A percentile compares a stretch with the other conserved stretches of the same genome.
Evolutionary conservation across 2,329 filamentous ascomycete species (phyloP).

Genomic region (Fusarium tupiense): DNA sequence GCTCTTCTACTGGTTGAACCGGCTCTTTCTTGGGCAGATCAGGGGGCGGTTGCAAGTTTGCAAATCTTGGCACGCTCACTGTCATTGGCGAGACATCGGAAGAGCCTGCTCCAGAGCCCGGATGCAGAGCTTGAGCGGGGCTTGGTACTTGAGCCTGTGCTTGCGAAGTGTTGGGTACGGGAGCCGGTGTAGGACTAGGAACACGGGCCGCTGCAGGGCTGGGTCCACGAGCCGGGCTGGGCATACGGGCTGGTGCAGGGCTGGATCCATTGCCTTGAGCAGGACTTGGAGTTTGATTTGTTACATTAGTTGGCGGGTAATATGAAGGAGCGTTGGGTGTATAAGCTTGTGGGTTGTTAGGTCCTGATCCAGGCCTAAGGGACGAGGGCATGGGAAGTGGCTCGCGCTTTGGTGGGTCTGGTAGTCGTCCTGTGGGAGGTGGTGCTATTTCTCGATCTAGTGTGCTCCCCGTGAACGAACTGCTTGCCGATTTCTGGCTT

Average conservation of each 20-base stretch:
- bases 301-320: neutral
- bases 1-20: conserved; percentile 9
- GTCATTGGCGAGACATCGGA: conserved; percentile 39
- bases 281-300: neutral
- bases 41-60: conserved; percentile 21
- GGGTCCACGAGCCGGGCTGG: neutral
- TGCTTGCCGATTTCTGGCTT: conserved; percentile 39
- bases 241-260: neutral
- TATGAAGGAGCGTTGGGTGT: neutral
- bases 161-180: conserved; percentile 2
- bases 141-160: conserved; percentile 6
- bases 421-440: conserved; percentile 27
- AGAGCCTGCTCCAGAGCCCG: conserved; percentile 29
- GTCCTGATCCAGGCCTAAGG: conserved; percentile 23
- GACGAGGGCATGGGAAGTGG: conserved; percentile 27
- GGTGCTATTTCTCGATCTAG: conserved; percentile 46
- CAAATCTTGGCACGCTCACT: conserved; percentile 34
- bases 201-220: conserved; percentile 10
- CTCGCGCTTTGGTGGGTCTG: conserved; percentile 33
- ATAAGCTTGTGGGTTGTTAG: neutral
- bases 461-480: conserved; percentile 46
- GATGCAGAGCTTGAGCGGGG: conserved; percentile 6
- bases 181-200: conserved; percentile 3
- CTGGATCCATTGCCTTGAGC: neutral
- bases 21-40: conserved; percentile 34